phyloP scores from a whole-genome alignment of 306 rosid species.

The Dalbergia cochinchinensis region DNA sequence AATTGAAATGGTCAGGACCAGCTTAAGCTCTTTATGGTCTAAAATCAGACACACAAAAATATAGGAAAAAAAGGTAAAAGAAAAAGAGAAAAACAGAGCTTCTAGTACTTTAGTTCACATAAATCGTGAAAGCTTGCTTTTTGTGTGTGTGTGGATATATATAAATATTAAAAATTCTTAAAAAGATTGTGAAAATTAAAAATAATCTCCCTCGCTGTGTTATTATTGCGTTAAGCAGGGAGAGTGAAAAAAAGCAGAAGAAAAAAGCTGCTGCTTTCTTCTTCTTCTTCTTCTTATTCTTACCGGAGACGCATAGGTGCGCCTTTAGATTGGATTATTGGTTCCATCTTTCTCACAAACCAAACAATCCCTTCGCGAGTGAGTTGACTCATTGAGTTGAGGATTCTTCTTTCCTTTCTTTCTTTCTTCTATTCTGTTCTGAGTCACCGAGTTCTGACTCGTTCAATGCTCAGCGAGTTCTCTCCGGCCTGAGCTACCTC shows the following conservation, averaged over 20 bases:
- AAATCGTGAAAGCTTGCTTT: not conserved
- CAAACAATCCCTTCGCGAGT: slow-evolving; percentile 54
- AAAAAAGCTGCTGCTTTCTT: slow-evolving; percentile 64
- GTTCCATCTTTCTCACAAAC: slow-evolving; percentile 36
- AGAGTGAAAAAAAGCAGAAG: slow-evolving; percentile 31
- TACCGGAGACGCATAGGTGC: too few species aligned
- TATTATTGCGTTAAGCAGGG: slow-evolving; percentile 33
- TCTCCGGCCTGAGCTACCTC: slow-evolving; percentile 25
- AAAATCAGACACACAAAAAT: not conserved
- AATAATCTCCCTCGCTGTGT: not conserved
- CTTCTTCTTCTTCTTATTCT: slow-evolving; percentile 31
- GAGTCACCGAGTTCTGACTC: slow-evolving; percentile 39
- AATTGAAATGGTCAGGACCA: slow-evolving; percentile 34
- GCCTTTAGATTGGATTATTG: not conserved
- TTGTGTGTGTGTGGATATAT: too few species aligned
- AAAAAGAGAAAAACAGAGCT: not conserved
- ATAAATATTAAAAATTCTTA: not conserved
- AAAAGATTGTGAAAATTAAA: not conserved
- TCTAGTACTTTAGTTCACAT: not conserved
- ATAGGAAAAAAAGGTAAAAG: not conserved
- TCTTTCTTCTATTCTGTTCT: slow-evolving; percentile 14
- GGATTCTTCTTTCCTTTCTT: slow-evolving; percentile 24
- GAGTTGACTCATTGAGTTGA: slow-evolving; percentile 7
- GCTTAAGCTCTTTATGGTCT: not conserved
- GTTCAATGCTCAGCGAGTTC: slow-evolving; percentile 32